Evolutionary conservation across 177 flowering plant species (phyloP).

Genomic region (Vitis hybrid): DNA sequence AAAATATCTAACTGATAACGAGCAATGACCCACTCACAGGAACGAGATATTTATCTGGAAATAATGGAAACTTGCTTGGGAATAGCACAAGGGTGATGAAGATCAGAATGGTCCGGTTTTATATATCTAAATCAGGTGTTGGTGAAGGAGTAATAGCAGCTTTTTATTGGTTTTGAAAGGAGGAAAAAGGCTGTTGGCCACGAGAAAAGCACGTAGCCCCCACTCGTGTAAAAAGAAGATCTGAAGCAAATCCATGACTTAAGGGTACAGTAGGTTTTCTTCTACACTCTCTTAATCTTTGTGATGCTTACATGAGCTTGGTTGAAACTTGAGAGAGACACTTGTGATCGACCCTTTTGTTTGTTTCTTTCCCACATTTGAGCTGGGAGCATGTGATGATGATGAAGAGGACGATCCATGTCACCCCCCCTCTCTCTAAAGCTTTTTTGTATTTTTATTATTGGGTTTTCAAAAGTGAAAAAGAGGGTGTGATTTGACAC

Average conservation of each 20-base stretch:
- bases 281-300: background rate
- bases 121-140: background rate
- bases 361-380: background rate
- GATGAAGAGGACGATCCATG: constrained; percentile 8
- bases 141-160: background rate
- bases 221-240: constrained; percentile 26
- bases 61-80: background rate
- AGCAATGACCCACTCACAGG: no score
- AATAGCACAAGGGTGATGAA: background rate
- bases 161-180: background rate
- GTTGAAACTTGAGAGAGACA: background rate
- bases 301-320: constrained; percentile 9
- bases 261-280: constrained; percentile 8
- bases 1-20: no score
- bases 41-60: no score
- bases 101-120: background rate
- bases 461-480: background rate
- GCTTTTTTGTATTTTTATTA: background rate
- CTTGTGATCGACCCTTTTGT: constrained; percentile 1
- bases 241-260: constrained; percentile 9
- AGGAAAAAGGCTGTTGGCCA: constrained; percentile 20
- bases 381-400: constrained; percentile 13
- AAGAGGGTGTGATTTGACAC: constrained; percentile 13
- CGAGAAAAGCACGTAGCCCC: constrained; percentile 22
- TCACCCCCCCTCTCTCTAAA: background rate